Evolutionary conservation across 225 moss, liverwort and hornwort species (phyloP).

Genomic region (Marchantia paleacea): DNA sequence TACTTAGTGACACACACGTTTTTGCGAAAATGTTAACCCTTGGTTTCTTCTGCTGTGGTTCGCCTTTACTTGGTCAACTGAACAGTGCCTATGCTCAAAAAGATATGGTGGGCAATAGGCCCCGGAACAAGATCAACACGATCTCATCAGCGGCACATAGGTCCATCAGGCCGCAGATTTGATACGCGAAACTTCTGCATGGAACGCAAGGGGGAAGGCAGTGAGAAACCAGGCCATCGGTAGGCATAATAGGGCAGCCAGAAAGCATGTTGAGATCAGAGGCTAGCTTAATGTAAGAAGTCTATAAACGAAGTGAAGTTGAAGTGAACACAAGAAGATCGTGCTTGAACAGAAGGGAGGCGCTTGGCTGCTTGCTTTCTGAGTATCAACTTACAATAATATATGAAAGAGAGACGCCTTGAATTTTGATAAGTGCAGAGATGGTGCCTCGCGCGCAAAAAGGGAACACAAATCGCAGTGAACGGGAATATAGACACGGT

Average conservation of each 20-base stretch:
- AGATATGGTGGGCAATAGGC: too few species aligned
- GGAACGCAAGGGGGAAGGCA: neutral
- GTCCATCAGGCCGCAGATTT: neutral
- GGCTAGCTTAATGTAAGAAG: neutral
- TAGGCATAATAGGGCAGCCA: neutral
- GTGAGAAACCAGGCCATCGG: neutral
- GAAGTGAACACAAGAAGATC: neutral
- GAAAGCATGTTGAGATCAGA: neutral
- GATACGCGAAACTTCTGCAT: too few species aligned
- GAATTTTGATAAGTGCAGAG: too few species aligned
- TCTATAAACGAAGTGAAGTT: neutral
- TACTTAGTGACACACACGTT: neutral
- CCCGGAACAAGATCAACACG: too few species aligned
- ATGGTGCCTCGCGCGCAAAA: too few species aligned
- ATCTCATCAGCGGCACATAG: too few species aligned
- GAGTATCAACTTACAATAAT: too few species aligned
- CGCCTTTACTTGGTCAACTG: neutral
- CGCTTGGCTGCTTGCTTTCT: too few species aligned
- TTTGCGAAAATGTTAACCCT: too few species aligned
- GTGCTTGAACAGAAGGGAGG: neutral
- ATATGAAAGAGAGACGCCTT: too few species aligned
- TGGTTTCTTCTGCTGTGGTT: neutral
- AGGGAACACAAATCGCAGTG: too few species aligned
- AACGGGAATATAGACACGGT: neutral
- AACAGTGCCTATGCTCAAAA: neutral